phyloP scores from a whole-genome alignment of 2,329 filamentous ascomycete genomes.

The Ilyonectria robusta region DNA sequence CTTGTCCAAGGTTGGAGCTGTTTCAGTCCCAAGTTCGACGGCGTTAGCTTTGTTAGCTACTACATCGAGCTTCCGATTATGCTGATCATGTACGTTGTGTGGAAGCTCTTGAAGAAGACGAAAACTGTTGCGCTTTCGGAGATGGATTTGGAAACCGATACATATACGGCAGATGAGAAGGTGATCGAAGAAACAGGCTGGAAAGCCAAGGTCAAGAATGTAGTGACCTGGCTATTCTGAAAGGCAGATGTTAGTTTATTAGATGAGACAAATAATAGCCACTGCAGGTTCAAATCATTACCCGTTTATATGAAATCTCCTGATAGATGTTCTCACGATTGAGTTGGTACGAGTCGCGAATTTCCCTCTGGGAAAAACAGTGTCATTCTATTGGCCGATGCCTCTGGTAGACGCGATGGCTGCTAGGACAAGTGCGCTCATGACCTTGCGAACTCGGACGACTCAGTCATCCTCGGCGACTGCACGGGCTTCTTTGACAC shows the following conservation, averaged over 20 bases:
- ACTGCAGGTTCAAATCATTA: not conserved
- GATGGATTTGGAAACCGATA: slow-evolving; percentile 74
- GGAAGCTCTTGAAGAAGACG: slow-evolving; percentile 80
- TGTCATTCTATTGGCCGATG: too few relatives aligned
- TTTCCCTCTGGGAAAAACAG: too few relatives aligned
- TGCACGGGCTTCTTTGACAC: too few relatives aligned
- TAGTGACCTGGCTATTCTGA: slow-evolving; percentile 54
- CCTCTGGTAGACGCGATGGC: too few relatives aligned
- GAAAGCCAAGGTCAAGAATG: slow-evolving; percentile 58
- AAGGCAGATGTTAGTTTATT: not conserved
- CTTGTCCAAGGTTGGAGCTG: slow-evolving; percentile 75
- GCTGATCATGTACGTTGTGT: slow-evolving; percentile 74
- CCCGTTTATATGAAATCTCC: too few relatives aligned
- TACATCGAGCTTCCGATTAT: slow-evolving; percentile 76
- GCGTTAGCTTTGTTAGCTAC: slow-evolving; percentile 73
- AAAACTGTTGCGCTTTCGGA: slow-evolving; percentile 69
- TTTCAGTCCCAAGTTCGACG: slow-evolving; percentile 71
- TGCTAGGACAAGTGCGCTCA: too few relatives aligned
- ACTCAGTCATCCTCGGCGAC: too few relatives aligned
- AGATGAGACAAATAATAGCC: not conserved
- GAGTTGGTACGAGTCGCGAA: too few relatives aligned
- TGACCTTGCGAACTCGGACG: too few relatives aligned
- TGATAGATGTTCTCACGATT: not conserved
- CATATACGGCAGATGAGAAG: slow-evolving; percentile 64
- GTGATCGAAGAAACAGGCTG: slow-evolving; percentile 55